These are phyloP conservation scores for Candida railenensis DNA, from an alignment of 805 yeast species.

Conservation along the genomic window DNA sequence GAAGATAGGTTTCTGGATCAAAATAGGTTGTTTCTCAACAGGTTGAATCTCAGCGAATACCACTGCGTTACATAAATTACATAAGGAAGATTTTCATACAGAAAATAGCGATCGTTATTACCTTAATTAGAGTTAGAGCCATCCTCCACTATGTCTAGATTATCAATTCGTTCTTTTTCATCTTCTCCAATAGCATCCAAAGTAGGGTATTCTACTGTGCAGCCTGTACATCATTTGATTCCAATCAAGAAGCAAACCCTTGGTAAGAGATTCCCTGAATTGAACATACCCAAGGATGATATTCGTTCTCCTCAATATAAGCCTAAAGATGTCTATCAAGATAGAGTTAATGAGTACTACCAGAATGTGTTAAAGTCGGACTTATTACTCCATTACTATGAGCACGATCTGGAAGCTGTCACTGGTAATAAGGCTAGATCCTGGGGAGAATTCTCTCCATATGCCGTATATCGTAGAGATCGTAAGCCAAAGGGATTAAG, in stretches of 20 bases:
- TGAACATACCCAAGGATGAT: constrained; percentile 68
- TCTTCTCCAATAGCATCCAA: constrained; percentile 49
- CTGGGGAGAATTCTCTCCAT: constrained; percentile 89
- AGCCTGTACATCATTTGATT: constrained; percentile 91
- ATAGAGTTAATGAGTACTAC: constrained; percentile 77
- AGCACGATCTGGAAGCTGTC: constrained; percentile 55
- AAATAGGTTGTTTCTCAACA: neutral
- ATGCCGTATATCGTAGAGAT: constrained; percentile 78
- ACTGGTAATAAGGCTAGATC: constrained; percentile 72
- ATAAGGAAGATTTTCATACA: neutral
- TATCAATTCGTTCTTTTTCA: constrained; percentile 30
- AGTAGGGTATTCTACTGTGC: constrained; percentile 61
- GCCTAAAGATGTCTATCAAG: constrained; percentile 76
- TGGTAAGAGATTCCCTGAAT: constrained; percentile 70
- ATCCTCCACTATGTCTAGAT: constrained; percentile 8
- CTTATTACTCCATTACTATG: constrained; percentile 71
- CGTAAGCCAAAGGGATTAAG: constrained; percentile 75
- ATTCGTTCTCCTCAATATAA: constrained; percentile 74
- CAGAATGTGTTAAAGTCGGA: constrained; percentile 73
- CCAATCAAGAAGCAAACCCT: constrained; percentile 70
- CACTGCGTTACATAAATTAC: too few species aligned
- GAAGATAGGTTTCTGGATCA: neutral
- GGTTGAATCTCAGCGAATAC: too few species aligned
- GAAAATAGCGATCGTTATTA: too few species aligned
- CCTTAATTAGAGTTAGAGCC: too few species aligned